phyloP scores from a whole-genome alignment of 164 flowering plant genomes.

The Malania oleifera region DNA sequence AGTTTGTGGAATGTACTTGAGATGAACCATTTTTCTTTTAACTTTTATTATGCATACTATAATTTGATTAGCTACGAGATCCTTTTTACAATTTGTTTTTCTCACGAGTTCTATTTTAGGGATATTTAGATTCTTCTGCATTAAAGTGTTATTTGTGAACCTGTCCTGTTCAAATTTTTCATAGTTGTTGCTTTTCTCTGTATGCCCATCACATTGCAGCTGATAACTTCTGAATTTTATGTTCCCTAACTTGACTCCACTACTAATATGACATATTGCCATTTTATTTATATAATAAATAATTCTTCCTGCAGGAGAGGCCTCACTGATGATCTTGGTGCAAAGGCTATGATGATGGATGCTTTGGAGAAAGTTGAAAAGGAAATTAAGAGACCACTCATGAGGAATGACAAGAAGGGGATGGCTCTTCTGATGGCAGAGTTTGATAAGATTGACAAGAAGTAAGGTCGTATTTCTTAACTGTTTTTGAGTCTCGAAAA shows the following conservation, averaged over 20 bases:
- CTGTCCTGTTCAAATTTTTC: no score
- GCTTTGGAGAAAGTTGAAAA: conserved; percentile 94
- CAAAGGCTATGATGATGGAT: conserved; percentile 88
- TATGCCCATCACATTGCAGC: no score
- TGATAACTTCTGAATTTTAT: no score
- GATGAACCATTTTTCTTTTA: no score
- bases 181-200: no score
- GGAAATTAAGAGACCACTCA: conserved; percentile 80
- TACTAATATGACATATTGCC: not conserved
- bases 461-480: conserved; percentile 38
- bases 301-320: conserved; percentile 94
- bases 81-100: no score
- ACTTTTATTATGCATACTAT: no score
- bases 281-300: not conserved
- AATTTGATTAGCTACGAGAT: no score
- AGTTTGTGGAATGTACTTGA: not conserved
- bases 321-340: conserved; percentile 76
- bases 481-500: not conserved
- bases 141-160: no score
- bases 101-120: no score
- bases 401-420: conserved; percentile 87
- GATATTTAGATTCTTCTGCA: no score
- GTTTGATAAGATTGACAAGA: conserved; percentile 78
- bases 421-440: conserved; percentile 78
- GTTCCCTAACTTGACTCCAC: no score